Evolutionary conservation across 768 basidiomycete species (phyloP).

Genomic region (Tubosaeta brunneosetosa): DNA sequence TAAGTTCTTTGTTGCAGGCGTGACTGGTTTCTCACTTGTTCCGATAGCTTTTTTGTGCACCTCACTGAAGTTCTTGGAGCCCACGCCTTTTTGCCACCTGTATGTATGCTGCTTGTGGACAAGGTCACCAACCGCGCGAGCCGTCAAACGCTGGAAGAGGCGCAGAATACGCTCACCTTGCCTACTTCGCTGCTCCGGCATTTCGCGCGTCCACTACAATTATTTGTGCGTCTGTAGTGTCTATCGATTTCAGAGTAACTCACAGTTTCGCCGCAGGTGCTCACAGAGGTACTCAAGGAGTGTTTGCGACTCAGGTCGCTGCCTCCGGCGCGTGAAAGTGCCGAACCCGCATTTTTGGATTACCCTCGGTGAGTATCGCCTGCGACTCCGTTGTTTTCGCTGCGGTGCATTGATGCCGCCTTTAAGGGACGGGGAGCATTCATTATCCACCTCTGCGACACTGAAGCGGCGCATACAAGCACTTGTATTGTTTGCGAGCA

Average conservation of each 20-base stretch:
- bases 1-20: conserved; percentile 33
- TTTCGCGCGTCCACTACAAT: conserved; percentile 42
- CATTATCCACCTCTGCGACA: conserved; percentile 38
- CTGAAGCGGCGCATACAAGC: conserved; percentile 62
- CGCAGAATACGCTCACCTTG: conserved; percentile 53
- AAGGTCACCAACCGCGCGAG: conserved; percentile 66
- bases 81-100: conserved; percentile 72
- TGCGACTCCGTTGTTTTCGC: not conserved
- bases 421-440: conserved; percentile 57
- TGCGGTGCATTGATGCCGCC: not conserved
- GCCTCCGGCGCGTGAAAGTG: conserved; percentile 35
- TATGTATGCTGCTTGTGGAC: conserved; percentile 82
- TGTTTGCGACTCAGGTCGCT: conserved; percentile 51
- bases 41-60: conserved; percentile 78
- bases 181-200: conserved; percentile 65
- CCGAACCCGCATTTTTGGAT: conserved; percentile 50
- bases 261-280: conserved; percentile 39
- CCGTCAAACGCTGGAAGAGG: conserved; percentile 58
- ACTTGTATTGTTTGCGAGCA: conserved; percentile 59
- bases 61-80: conserved; percentile 79
- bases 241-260: not conserved
- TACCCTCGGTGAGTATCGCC: conserved; percentile 40
- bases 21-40: conserved; percentile 1
- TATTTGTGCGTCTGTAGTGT: conserved; percentile 40
- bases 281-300: conserved; percentile 65